Evolutionary conservation across 495 filamentous ascomycete genomes (phyloP).

Genomic region (Aspergillus sparsus): DNA sequence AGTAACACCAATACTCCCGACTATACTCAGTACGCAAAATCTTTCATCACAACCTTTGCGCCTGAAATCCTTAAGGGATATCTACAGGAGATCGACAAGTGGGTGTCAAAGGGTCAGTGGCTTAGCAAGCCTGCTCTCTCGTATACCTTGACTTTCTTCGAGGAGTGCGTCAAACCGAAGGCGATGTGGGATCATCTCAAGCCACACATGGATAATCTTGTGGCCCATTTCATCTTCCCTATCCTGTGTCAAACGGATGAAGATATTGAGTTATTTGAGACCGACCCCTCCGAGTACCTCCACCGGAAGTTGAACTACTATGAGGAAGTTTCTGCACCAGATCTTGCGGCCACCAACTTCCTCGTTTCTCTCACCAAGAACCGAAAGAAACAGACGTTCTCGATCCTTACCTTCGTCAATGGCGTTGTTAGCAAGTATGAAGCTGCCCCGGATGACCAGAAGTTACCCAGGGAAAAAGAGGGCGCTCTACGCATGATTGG

Average conservation of each 20-base stretch:
- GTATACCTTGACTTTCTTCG: constrained; percentile 88
- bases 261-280: constrained; percentile 90
- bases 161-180: constrained; percentile 97
- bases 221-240: constrained; percentile 92
- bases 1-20: constrained; percentile 65
- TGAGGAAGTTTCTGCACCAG: constrained; percentile 93
- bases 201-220: constrained; percentile 86
- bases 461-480: constrained; percentile 92
- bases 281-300: constrained; percentile 92
- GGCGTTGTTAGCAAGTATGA: constrained; percentile 89
- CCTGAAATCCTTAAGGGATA: constrained; percentile 95
- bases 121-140: constrained; percentile 90
- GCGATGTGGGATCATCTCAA: constrained; percentile 93
- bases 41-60: constrained; percentile 87
- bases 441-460: constrained; percentile 76
- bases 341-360: constrained; percentile 96
- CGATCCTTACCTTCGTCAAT: constrained; percentile 91
- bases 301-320: constrained; percentile 97
- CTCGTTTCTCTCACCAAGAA: constrained; percentile 90
- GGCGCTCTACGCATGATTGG: constrained; percentile 97
- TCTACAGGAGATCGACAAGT: constrained; percentile 89
- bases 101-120: constrained; percentile 93
- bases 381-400: constrained; percentile 93
- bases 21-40: constrained; percentile 77
- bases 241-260: constrained; percentile 91